phyloP scores from a whole-genome alignment of 345 rosid species.

The Limnanthes douglasii region DNA sequence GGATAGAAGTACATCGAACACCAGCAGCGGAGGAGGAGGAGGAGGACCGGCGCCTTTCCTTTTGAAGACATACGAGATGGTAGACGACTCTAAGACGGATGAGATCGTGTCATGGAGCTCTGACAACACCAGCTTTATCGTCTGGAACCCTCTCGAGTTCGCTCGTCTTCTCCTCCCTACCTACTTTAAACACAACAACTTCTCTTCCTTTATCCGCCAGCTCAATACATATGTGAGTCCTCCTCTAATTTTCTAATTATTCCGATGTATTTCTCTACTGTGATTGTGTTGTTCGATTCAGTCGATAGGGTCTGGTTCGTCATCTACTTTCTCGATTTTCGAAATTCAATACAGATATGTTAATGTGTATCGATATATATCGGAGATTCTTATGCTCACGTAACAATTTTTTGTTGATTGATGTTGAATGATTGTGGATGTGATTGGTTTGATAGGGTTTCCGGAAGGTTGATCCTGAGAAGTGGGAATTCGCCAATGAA shows the following conservation, averaged over 20 bases:
- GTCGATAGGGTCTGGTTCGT: too few species aligned
- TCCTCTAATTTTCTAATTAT: not conserved
- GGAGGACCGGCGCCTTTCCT: slow-evolving; percentile 86
- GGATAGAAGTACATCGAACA: too few species aligned
- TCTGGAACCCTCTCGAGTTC: slow-evolving; percentile 89
- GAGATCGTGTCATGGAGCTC: slow-evolving; percentile 82
- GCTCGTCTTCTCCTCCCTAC: slow-evolving; percentile 66
- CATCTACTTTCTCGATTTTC: too few species aligned
- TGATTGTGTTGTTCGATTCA: slow-evolving; percentile 7
- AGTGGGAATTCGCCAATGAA: slow-evolving; percentile 89
- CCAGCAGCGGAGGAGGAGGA: slow-evolving; percentile 26
- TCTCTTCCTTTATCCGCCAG: slow-evolving; percentile 80
- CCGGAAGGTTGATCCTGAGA: slow-evolving; percentile 80
- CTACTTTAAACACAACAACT: slow-evolving; percentile 90
- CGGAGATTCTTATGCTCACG: too few species aligned
- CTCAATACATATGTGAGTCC: slow-evolving; percentile 57
- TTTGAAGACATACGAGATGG: slow-evolving; percentile 84
- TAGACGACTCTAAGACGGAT: slow-evolving; percentile 64
- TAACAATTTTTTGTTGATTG: not conserved
- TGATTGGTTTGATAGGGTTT: slow-evolving; percentile 50
- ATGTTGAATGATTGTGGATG: slow-evolving; percentile 2
- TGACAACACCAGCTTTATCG: slow-evolving; percentile 58
- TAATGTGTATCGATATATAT: too few species aligned
- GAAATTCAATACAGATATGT: too few species aligned
- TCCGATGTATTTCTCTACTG: not conserved